These are phyloP conservation scores for Pisolithus thermaeus DNA, from an alignment of 1,284 basidiomycete genomes.

Conservation along the genomic window DNA sequence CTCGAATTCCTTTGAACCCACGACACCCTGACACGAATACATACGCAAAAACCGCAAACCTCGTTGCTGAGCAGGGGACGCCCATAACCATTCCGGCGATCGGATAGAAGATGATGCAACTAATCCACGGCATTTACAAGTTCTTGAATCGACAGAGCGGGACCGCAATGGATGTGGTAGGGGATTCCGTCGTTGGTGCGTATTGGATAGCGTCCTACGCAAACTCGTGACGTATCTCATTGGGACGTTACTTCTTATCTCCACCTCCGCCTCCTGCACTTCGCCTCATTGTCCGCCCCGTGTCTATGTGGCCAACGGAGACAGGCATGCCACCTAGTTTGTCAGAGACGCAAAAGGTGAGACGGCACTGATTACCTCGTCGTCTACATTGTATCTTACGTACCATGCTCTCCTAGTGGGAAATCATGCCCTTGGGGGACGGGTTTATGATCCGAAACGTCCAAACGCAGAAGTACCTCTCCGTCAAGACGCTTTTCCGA, in stretches of 20 bases:
- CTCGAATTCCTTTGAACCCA: too few relatives aligned
- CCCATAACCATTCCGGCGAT: background rate
- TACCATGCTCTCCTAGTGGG: background rate
- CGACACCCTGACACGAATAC: too few relatives aligned
- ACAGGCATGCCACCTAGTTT: background rate
- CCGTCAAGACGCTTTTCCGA: background rate
- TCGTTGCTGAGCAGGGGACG: background rate
- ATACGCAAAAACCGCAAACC: too few relatives aligned
- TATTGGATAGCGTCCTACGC: background rate
- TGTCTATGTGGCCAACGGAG: background rate
- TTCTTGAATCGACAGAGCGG: conserved; percentile 5
- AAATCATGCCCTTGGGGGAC: conserved; percentile 1
- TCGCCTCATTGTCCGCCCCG: background rate
- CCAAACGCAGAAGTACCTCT: conserved; percentile 2
- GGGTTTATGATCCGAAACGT: conserved; percentile 4
- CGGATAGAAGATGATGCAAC: background rate
- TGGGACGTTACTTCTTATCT: background rate
- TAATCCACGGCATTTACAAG: conserved; percentile 1
- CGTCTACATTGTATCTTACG: background rate
- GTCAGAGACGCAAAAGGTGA: conserved; percentile 2
- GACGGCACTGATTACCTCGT: background rate
- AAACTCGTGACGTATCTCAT: background rate
- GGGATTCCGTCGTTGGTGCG: background rate
- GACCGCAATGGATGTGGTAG: conserved; percentile 2
- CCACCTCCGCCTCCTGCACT: background rate